These are phyloP conservation scores for Mycena galopus DNA, from an alignment of 768 basidiomycete genomes.

Conservation along the genomic window DNA sequence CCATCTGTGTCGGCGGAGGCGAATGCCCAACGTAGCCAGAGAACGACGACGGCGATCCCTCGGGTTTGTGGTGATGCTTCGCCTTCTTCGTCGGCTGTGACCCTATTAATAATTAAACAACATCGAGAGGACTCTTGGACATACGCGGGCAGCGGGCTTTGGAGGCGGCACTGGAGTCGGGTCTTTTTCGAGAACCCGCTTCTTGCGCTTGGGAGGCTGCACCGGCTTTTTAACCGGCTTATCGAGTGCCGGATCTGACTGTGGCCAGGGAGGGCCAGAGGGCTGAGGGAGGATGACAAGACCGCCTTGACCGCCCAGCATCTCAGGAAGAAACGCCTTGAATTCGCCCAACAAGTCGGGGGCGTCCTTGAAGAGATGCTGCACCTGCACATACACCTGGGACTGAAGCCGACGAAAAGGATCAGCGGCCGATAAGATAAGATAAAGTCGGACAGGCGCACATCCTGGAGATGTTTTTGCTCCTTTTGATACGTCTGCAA, in stretches of 20 bases:
- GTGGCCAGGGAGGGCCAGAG: constrained; percentile 55
- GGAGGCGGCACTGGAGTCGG: constrained; percentile 67
- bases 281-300: constrained; percentile 67
- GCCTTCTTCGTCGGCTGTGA: constrained; percentile 67
- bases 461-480: constrained; percentile 78
- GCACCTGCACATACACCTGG: constrained; percentile 86
- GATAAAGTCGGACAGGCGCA: constrained; percentile 52
- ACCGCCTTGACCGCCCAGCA: constrained; percentile 56
- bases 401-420: constrained; percentile 53
- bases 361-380: constrained; percentile 84
- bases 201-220: constrained; percentile 67
- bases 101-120: constrained; percentile 6
- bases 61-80: constrained; percentile 73
- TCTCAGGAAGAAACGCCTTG: constrained; percentile 84
- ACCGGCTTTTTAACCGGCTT: constrained; percentile 59
- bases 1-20: constrained; percentile 52
- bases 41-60: constrained; percentile 67
- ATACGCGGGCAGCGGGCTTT: constrained; percentile 63
- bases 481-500: constrained; percentile 91
- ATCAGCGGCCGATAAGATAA: constrained; percentile 25
- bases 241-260: constrained; percentile 53
- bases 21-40: constrained; percentile 60
- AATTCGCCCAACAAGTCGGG: constrained; percentile 86
- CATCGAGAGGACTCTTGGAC: constrained; percentile 38
- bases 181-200: constrained; percentile 77